Evolutionary conservation across 331 rosid species (phyloP).

Genomic region (Saraca asoca): DNA sequence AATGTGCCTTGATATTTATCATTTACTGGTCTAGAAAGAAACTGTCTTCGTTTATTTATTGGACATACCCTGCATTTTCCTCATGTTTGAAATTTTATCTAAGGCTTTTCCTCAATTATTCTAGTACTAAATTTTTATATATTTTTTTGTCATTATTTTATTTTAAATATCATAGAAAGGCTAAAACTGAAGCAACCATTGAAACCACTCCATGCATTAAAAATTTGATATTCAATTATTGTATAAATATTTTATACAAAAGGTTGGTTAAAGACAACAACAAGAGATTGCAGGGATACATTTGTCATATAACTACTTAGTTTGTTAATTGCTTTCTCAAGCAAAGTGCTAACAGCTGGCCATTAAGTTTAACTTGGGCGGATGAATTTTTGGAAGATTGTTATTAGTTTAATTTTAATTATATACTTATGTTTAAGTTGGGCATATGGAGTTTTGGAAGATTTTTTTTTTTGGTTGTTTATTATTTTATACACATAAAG

Average conservation of each 20-base stretch:
- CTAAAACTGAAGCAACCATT: constrained; percentile 19
- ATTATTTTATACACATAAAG: too few species aligned
- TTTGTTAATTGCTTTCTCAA: constrained; percentile 2
- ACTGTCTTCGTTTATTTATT: too few species aligned
- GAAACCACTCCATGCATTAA: constrained; percentile 9
- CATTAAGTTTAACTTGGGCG: neutral
- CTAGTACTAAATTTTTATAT: constrained; percentile 7
- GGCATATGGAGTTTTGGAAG: too few species aligned
- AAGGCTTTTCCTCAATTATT: constrained; percentile 12
- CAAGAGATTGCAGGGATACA: neutral
- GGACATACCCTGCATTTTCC: neutral
- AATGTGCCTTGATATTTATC: too few species aligned
- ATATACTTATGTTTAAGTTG: too few species aligned
- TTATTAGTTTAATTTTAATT: too few species aligned
- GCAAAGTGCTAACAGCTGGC: neutral
- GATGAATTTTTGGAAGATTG: too few species aligned
- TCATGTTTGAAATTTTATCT: neutral
- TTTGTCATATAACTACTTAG: neutral
- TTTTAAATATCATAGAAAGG: constrained; percentile 24
- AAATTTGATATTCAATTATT: neutral
- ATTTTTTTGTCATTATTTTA: constrained; percentile 5
- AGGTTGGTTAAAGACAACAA: neutral
- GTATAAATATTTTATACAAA: neutral
- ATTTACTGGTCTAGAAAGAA: too few species aligned
- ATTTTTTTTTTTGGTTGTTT: too few species aligned